Evolutionary conservation across 441 rosid species (phyloP), one percentile per base, ranked within the genome.

Genomic region (Erysimum pusillum): DNA sequence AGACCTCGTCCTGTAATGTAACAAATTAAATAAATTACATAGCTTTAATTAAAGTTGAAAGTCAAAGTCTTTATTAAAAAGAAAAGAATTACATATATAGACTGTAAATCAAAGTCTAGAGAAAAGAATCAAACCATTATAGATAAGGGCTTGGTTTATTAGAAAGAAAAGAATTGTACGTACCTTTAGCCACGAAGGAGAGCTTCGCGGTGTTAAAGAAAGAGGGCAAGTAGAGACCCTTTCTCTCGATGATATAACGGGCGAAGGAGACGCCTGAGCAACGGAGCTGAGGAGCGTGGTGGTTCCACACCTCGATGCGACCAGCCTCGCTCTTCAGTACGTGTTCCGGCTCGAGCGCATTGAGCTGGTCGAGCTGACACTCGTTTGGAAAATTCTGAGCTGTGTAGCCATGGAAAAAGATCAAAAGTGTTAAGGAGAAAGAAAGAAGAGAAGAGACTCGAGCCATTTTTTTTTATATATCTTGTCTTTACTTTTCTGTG

Each of bases 321-420:
- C 89, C 87, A 28, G 85, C 85, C 65, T 86, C 83, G 7, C 80
- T 52, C 73, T 85, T 69, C n/a, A 87, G 46, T 4, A 80, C 81
- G 73, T 82, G 74, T 38, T 75, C 78, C 7, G 98, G 96, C 79
- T 88, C 85, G 5, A 87, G 76, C 2, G 91, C 81, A 39, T 83
- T 67, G 14, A 92, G 84, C 68, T 79, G 80, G 51, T 86, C 81
- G 41, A 94, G 75, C 64, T 84, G 88, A 77, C 97, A 92, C 81
- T 86, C 85, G 56, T 79, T 80, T 5, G 73, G 84, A 67, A 38
- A 82, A 71, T 60, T 74, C 42, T 70, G 71, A 54, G 85, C 87
- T 22, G 78, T 72, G 77, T 82, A 87, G 74, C 86, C 85, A 61
- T 80, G 71, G 79, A 86, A 71, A 42, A 87, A 76, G 34, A 85